Base-by-base conservation (phyloP, 352 stramenopile species). In the Thalassiosira livingstoniorum region DNA sequence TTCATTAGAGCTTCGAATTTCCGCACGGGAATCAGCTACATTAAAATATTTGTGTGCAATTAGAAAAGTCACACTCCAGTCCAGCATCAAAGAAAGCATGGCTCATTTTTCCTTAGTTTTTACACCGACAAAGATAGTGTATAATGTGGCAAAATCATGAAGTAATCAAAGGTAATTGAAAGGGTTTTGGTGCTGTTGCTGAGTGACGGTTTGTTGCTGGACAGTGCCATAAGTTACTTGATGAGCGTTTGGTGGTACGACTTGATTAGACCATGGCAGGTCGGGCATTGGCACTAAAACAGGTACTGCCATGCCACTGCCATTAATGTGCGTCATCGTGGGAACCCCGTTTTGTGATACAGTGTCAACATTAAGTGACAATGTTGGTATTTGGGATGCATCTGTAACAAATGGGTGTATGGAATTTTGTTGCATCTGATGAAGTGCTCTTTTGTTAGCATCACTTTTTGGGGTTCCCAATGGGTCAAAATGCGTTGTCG, bases 281-380 rank as follows among this genome's bases (percentile, higher is more conserved):
- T n/a, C 4, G n/a, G 47, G 47, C 47, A 58, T 11, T 58, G 47
- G 47, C 5, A 58, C 47, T 58, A 58, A 29, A 11, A 58, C 47
- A 5, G 47, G 47, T n/a, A 58, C 27, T 58, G 47, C 27, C n/a
- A 58, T n/a, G 27, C 27, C 27, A 58, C 47, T n/a, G 21, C 47
- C 47, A 58, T 58, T 58, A 7, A 58, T 15, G 21, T 58, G 47
- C 5, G 47, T 25, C 47, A 58, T 58, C 21, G 47, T 58, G 4
- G 11, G 47, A 23, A 58, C 27, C 4, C 47, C n/a, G n/a, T 58
- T 11, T 25, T 11, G n/a, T 23, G 47, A 58, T 7, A 58, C 47
- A 10, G 47, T 5, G 42, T 51, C 42, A 18, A 51, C 42, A 18
- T 51, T 51, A 18, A 51, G 42, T n/a, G n/a, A n/a, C n/a, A n/a